These are phyloP conservation scores for Euphorbia schlechtendalii DNA, from an alignment of 441 rosid species.

Conservation along the genomic window DNA sequence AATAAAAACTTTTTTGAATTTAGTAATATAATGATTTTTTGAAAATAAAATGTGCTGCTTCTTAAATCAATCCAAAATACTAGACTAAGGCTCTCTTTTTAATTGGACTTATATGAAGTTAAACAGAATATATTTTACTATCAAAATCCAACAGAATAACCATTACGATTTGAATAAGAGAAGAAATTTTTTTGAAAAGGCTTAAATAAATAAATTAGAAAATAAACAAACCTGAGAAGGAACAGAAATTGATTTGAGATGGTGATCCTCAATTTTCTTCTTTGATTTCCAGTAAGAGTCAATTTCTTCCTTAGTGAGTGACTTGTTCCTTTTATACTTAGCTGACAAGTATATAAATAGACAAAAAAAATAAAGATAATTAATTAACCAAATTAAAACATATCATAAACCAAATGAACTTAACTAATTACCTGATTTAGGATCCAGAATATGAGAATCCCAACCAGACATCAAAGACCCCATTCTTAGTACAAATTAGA, in stretches of 20 bases:
- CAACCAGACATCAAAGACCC: conserved; percentile 94
- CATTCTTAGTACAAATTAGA: conserved; percentile 42
- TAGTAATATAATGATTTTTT: too few relatives aligned
- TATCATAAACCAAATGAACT: neutral
- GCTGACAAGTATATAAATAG: conserved; percentile 24
- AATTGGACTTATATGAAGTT: too few relatives aligned
- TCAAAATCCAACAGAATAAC: too few relatives aligned
- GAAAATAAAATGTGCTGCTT: too few relatives aligned
- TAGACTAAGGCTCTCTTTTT: too few relatives aligned
- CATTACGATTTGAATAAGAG: too few relatives aligned
- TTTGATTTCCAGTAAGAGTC: conserved; percentile 64
- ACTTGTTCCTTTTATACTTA: conserved; percentile 39
- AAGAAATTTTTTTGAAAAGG: too few relatives aligned
- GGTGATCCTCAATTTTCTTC: conserved; percentile 58
- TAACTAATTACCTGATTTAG: conserved; percentile 41
- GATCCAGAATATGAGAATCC: conserved; percentile 63
- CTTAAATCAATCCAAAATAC: too few relatives aligned
- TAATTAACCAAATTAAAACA: neutral
- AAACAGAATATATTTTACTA: too few relatives aligned
- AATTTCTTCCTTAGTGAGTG: conserved; percentile 64
- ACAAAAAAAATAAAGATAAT: neutral
- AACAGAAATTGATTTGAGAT: conserved; percentile 33
- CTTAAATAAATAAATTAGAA: too few relatives aligned
- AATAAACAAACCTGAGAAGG: conserved; percentile 18
- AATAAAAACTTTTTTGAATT: too few relatives aligned